A percentile compares a stretch with the other conserved stretches of the same genome.
Conservation (phyloP, 1,284 basidiomycete genomes). For the Irpex rosettiformis region DNA sequence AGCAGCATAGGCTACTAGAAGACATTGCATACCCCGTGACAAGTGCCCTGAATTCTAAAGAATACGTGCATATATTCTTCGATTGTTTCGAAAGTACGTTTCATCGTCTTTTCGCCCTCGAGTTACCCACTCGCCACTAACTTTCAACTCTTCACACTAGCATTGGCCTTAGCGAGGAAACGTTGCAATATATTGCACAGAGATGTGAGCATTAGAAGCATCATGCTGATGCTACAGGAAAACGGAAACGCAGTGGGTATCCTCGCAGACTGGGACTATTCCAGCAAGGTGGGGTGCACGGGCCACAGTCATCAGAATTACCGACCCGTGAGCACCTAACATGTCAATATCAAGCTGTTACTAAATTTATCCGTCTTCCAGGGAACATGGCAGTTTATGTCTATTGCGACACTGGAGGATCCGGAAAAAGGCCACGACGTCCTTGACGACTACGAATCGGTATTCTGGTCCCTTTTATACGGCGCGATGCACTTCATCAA, state of each 20-base stretch:
- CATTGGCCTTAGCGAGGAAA: background rate
- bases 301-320: too few species aligned
- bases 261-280: background rate
- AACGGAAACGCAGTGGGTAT: background rate
- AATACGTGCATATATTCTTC: background rate
- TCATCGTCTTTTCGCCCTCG: background rate
- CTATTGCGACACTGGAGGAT: background rate
- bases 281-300: background rate
- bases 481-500: background rate
- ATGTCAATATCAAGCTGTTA: too few species aligned
- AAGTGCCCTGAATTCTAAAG: background rate
- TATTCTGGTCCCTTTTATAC: conserved; percentile 3
- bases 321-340: too few species aligned
- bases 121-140: background rate
- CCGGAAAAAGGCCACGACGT: conserved; percentile 1
- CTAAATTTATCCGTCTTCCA: too few species aligned
- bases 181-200: background rate
- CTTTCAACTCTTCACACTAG: background rate
- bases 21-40: background rate
- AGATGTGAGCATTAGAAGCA: background rate
- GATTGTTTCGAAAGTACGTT: background rate
- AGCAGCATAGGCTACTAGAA: background rate
- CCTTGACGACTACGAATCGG: conserved; percentile 2
- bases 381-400: conserved; percentile 7
- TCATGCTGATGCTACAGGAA: background rate